Conservation (phyloP, 805 yeast genomes). For the Millerago galiae region DNA sequence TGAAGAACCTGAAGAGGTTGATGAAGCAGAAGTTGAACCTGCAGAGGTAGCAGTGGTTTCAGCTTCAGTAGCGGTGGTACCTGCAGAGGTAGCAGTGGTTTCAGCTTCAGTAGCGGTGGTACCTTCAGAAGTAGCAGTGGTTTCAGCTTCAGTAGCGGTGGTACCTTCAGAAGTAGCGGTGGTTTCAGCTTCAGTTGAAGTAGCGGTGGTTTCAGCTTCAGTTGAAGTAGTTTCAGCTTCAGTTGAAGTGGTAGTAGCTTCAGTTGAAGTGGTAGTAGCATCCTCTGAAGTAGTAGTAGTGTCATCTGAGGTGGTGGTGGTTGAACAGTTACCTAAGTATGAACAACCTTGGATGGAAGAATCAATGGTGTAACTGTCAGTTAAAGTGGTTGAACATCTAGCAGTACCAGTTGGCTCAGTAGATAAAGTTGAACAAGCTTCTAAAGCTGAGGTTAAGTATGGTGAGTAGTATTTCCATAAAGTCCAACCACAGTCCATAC, state of each 20-base stretch:
- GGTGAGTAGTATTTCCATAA: slow-evolving; percentile 27
- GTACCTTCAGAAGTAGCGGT: background rate
- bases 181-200: background rate
- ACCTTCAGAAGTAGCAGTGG: slow-evolving; percentile 5
- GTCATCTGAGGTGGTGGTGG: background rate
- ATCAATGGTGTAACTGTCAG: background rate
- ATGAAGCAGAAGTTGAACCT: too few species aligned
- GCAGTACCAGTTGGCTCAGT: slow-evolving; percentile 20
- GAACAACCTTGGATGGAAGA: background rate
- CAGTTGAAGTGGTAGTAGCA: background rate
- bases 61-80: background rate
- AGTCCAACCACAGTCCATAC: slow-evolving; percentile 33
- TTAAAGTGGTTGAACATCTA: background rate
- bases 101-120: background rate
- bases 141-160: background rate
- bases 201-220: background rate
- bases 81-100: background rate
- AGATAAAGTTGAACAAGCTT: slow-evolving; percentile 10
- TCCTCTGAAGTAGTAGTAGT: background rate
- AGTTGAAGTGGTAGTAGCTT: background rate
- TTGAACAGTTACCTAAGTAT: background rate
- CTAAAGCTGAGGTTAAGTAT: slow-evolving; percentile 14
- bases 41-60: background rate
- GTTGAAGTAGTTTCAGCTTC: background rate
- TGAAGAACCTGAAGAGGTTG: background rate